Conservation (phyloP, 768 basidiomycete species). For the Pleurotus cornucopiae region DNA sequence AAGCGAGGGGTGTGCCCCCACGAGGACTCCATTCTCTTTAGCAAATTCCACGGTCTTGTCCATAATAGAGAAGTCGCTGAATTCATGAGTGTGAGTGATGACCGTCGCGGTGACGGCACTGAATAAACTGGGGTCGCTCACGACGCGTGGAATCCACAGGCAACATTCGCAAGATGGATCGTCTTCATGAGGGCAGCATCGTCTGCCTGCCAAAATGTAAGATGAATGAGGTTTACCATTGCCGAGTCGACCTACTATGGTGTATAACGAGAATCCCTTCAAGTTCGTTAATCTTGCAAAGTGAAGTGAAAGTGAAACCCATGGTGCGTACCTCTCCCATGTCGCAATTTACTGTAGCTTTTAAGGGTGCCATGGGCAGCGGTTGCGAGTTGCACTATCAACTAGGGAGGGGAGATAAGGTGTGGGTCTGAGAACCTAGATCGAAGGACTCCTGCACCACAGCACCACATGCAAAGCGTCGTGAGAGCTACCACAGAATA, state of each 20-base stretch:
- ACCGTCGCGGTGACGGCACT: neutral
- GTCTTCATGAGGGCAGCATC: conserved; percentile 51
- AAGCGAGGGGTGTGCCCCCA: conserved; percentile 68
- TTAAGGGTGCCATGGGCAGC: conserved; percentile 17
- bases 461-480: no score
- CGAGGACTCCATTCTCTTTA: conserved; percentile 47
- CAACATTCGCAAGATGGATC: conserved; percentile 59
- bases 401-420: no score
- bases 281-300: neutral
- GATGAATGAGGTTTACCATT: neutral
- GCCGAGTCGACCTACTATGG: conserved; percentile 27
- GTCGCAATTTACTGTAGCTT: conserved; percentile 50
- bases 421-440: no score
- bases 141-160: conserved; percentile 70
- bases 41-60: conserved; percentile 55
- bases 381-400: neutral
- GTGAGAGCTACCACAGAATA: no score
- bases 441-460: no score
- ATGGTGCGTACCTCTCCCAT: conserved; percentile 45
- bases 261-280: conserved; percentile 51
- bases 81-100: neutral
- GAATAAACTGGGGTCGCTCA: conserved; percentile 17
- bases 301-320: neutral
- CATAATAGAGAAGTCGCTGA: conserved; percentile 63
- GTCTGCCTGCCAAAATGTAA: conserved; percentile 31